phyloP scores from a whole-genome alignment of 2,329 filamentous ascomycete species.

The Hypoxylon rubiginosum region DNA sequence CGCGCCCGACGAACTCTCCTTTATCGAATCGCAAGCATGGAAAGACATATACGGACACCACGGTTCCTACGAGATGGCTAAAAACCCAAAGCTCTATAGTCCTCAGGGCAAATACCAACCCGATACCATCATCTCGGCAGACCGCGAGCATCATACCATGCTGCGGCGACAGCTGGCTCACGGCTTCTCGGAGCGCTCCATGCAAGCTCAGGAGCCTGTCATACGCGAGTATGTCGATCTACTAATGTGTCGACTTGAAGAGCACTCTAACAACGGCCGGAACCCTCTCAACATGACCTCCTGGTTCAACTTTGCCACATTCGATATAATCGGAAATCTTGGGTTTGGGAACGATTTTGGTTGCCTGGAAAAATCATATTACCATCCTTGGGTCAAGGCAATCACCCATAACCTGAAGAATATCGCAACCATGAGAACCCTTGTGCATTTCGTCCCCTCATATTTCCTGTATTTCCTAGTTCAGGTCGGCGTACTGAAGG shows the following conservation, averaged over 20 bases:
- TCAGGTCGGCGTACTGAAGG: too few relatives aligned
- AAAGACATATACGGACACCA: slow-evolving; percentile 11
- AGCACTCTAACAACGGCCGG: slow-evolving; percentile 28
- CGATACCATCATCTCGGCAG: slow-evolving; percentile 6
- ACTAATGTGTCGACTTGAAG: slow-evolving; percentile 35
- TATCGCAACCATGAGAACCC: too few relatives aligned
- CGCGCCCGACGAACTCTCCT: slow-evolving; percentile 17
- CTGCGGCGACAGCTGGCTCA: not conserved
- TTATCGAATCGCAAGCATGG: not conserved
- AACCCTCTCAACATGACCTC: slow-evolving; percentile 43
- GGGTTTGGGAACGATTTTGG: slow-evolving; percentile 19
- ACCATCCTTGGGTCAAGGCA: slow-evolving; percentile 6
- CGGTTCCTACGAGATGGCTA: slow-evolving; percentile 18
- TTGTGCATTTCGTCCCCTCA: too few relatives aligned
- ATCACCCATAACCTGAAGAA: too few relatives aligned
- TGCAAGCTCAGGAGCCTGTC: slow-evolving; percentile 43
- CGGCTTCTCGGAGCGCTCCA: slow-evolving; percentile 24
- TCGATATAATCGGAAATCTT: slow-evolving; percentile 48
- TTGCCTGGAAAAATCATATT: not conserved
- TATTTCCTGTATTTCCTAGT: too few relatives aligned
- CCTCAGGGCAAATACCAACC: too few relatives aligned
- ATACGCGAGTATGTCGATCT: slow-evolving; percentile 42
- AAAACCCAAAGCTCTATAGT: slow-evolving; percentile 34
- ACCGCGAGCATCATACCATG: not conserved
- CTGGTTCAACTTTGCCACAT: slow-evolving; percentile 48